Evolutionary conservation across 1,284 basidiomycete species (phyloP).

Genomic region (Pholiota adiposa): DNA sequence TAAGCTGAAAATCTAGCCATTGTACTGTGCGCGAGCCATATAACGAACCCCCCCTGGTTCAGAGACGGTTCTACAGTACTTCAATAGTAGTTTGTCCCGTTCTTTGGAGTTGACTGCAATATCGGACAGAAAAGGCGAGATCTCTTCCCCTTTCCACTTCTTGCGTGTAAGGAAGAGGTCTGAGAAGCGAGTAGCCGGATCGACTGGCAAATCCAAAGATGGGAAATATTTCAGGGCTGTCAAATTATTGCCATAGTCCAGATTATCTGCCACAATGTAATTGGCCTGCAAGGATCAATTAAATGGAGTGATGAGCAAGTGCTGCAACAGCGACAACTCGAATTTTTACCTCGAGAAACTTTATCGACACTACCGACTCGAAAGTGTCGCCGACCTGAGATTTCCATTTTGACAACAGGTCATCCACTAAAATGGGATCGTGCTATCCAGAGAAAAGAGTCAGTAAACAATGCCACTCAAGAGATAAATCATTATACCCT

Average conservation of each 20-base stretch:
- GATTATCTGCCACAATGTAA: slow-evolving; percentile 52
- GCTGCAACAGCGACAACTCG: not conserved
- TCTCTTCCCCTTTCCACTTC: slow-evolving; percentile 81
- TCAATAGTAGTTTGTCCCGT: slow-evolving; percentile 83
- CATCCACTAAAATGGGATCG: slow-evolving; percentile 55
- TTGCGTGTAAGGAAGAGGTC: slow-evolving; percentile 82
- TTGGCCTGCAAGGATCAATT: slow-evolving; percentile 61
- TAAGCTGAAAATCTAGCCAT: slow-evolving; percentile 30
- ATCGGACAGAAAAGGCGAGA: slow-evolving; percentile 80
- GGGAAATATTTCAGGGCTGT: slow-evolving; percentile 66
- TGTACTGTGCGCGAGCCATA: slow-evolving; percentile 63
- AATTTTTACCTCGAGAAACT: slow-evolving; percentile 65
- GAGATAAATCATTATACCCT: slow-evolving; percentile 47
- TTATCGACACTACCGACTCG: slow-evolving; percentile 56
- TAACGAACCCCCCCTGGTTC: slow-evolving; percentile 73
- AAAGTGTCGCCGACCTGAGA: slow-evolving; percentile 77
- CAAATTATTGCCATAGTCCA: slow-evolving; percentile 26
- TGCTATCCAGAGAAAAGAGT: slow-evolving; percentile 41
- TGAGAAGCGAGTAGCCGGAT: slow-evolving; percentile 77
- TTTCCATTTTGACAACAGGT: slow-evolving; percentile 72
- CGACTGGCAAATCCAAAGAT: slow-evolving; percentile 69
- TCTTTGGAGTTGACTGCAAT: slow-evolving; percentile 85
- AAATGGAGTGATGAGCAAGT: not conserved
- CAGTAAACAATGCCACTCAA: not conserved
- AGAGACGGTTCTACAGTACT: slow-evolving; percentile 80